phyloP scores from a whole-genome alignment of 176 grass and related monocot genomes.

The Canna indica region DNA sequence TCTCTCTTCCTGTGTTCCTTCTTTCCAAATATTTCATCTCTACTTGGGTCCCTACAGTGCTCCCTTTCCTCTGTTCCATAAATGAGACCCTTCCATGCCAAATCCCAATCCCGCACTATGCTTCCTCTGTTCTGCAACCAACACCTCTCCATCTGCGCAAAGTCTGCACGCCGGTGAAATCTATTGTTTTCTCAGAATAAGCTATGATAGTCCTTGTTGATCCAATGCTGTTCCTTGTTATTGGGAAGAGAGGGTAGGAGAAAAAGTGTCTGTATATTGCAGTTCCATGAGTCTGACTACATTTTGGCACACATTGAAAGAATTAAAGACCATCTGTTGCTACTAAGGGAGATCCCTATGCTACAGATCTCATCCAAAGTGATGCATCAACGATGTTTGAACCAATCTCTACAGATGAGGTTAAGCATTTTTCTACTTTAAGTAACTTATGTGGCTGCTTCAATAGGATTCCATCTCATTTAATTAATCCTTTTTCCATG shows the following conservation, averaged over 20 bases:
- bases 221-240: too few relatives aligned
- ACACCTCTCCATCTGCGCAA: too few relatives aligned
- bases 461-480: neutral
- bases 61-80: too few relatives aligned
- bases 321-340: neutral
- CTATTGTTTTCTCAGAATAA: too few relatives aligned
- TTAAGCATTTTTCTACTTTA: neutral
- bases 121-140: too few relatives aligned
- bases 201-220: too few relatives aligned
- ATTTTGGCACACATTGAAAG: neutral
- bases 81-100: too few relatives aligned
- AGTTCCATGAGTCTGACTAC: neutral
- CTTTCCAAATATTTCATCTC: too few relatives aligned
- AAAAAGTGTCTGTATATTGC: neutral
- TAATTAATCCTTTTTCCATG: neutral
- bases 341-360: slow-evolving; percentile 7
- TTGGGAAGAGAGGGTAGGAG: neutral
- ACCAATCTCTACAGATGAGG: neutral
- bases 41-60: too few relatives aligned
- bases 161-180: too few relatives aligned
- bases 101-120: too few relatives aligned
- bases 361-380: neutral
- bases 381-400: neutral
- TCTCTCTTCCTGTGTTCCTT: too few relatives aligned
- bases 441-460: neutral